Evolutionary conservation across 208 protist genomes (phyloP), one percentile per base, ranked within the genome.

Genomic region (Acanthamoeba rhysodes): DNA sequence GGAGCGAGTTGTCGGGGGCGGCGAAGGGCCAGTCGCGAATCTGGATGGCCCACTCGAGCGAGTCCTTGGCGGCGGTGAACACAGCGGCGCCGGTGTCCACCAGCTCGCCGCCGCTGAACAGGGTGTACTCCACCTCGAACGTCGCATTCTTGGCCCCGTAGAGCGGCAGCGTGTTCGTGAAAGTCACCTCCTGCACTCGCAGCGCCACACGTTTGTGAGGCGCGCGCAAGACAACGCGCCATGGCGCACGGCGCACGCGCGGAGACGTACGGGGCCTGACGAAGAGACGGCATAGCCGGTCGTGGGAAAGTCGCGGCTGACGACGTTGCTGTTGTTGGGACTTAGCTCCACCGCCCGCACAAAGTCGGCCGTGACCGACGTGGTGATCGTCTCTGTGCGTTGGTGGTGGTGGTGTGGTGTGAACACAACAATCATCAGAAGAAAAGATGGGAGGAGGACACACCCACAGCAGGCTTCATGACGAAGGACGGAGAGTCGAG

Each of bases 21-120:
- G 29, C 29, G 29, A 72, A 72, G 66, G 66, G 66, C 66, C 66
- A 72, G 66, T 72, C 66, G 66, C 66, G 66, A 29, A 72, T 29
- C 29, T 37, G 66, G 29, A 72, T 29, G 66, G 66, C 24, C 66
- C 66, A 72, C 29, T 72, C 66, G 66, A 72, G 66, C 66, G 66
- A 72, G 66, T 72, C 66, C 66, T 72, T 72, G 24, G 27, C 66
- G 7, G 66, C 66, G 29, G 12, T 37, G 66, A 72, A 72, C 10
- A 37, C 24, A 2, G 66, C 66, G 0, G 66, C 24, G 29, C 66
- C 66, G 10, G 66, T 72, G 66, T 72, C 66, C n/a, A 72, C 66
- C 66, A 41, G 66, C 66, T 72, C 66, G 4, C 66, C 66, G 7
- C 66, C 66, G 66, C 29, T 72, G 66, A 72, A 72, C 66, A 72